These are phyloP conservation scores for Exophiala viscosa DNA, from an alignment of 2,329 filamentous ascomycete species.

Conservation along the genomic window DNA sequence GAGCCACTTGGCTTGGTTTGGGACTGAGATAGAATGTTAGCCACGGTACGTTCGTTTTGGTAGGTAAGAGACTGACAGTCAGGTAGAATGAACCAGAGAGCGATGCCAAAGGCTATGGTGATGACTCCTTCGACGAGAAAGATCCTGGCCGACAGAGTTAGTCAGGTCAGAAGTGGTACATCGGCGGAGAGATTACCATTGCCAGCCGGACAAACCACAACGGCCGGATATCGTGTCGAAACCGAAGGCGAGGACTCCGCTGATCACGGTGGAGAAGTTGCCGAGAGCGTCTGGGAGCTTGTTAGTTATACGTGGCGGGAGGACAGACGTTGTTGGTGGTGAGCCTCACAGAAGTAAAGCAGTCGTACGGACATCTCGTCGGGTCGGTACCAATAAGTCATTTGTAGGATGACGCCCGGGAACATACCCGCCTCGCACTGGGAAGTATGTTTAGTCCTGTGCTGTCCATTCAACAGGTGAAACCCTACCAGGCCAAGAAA, in stretches of 20 bases:
- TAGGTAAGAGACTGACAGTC: conserved; percentile 32
- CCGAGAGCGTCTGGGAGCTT: conserved; percentile 5
- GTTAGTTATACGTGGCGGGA: no score
- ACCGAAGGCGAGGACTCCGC: conserved; percentile 31
- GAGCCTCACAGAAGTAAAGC: conserved; percentile 43
- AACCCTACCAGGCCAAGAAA: conserved; percentile 47
- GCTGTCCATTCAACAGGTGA: no score
- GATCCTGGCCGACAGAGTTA: conserved; percentile 29
- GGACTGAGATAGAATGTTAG: conserved; percentile 33
- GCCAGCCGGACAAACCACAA: conserved; percentile 23
- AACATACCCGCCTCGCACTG: conserved; percentile 63
- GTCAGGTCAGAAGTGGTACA: background rate
- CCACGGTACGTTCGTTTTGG: background rate
- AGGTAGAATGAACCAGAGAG: conserved; percentile 40
- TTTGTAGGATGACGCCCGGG: conserved; percentile 69
- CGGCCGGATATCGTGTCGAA: conserved; percentile 21
- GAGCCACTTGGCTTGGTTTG: conserved; percentile 45
- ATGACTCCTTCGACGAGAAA: conserved; percentile 44
- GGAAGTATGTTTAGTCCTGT: no score
- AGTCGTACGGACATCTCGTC: conserved; percentile 61
- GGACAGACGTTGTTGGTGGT: no score
- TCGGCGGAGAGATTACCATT: conserved; percentile 12
- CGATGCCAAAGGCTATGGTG: conserved; percentile 39
- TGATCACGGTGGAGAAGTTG: conserved; percentile 35
- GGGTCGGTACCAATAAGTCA: conserved; percentile 63